phyloP scores from a whole-genome alignment of 148 eudicot genomes.

The Rhododendron molle region DNA sequence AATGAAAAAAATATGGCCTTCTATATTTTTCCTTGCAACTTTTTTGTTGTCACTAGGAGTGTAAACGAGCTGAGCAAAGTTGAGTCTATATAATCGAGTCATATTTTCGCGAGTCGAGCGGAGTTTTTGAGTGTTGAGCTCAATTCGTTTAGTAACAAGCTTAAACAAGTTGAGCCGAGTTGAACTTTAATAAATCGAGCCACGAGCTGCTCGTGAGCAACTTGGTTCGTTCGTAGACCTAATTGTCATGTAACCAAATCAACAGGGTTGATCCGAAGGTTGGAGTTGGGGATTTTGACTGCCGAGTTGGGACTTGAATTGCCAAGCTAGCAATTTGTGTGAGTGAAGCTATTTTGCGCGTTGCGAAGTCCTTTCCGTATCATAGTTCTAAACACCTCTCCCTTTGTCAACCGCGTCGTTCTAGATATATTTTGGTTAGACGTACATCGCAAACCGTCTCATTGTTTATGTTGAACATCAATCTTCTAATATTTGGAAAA shows the following conservation, averaged over 20 bases:
- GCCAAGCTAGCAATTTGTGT: not conserved
- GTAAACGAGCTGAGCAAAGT: no score
- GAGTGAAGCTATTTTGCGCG: not conserved
- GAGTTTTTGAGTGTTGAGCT: no score
- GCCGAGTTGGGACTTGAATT: not conserved
- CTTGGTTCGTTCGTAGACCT: no score
- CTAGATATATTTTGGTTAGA: not conserved
- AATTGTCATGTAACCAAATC: not conserved
- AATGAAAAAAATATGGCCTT: no score
- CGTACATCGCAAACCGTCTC: not conserved
- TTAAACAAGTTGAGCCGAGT: no score
- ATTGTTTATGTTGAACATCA: not conserved
- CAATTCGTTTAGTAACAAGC: no score
- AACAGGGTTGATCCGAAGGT: not conserved
- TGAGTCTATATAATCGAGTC: no score
- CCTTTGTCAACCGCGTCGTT: not conserved
- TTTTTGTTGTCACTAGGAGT: no score
- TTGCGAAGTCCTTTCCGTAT: not conserved
- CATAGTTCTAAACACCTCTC: not conserved
- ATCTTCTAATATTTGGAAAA: not conserved
- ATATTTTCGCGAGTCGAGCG: no score
- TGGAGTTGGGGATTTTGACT: not conserved
- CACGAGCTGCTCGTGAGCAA: no score
- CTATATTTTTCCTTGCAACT: no score
- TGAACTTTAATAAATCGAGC: no score